Conservation (phyloP, 2,329 filamentous ascomycete species). For the Zelopaecilomyces penicillatus region DNA sequence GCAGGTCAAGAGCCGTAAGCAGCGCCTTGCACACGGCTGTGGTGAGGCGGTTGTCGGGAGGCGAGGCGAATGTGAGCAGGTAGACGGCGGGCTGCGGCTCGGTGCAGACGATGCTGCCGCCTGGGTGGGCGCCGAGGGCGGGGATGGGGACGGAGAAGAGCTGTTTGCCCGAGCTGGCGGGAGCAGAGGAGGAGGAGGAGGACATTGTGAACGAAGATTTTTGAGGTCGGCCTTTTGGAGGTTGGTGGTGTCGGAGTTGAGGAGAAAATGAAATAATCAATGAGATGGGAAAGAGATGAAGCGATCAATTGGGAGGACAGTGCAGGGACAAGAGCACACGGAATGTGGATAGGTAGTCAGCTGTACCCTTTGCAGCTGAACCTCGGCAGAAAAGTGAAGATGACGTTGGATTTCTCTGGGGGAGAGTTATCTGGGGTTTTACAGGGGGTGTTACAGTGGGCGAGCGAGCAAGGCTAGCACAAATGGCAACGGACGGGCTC, state of each 20-base stretch:
- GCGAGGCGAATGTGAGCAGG: constrained; percentile 61
- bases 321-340: too few species aligned
- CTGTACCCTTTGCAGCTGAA: too few species aligned
- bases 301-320: not conserved
- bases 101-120: constrained; percentile 55
- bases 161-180: constrained; percentile 1
- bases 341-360: too few species aligned
- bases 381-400: too few species aligned
- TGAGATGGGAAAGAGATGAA: not conserved
- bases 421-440: too few species aligned
- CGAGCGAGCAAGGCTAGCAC: too few species aligned
- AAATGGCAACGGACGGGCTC: too few species aligned
- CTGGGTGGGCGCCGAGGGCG: constrained; percentile 33
- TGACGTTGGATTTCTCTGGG: too few species aligned
- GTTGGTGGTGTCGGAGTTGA: not conserved
- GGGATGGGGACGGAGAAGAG: constrained; percentile 46
- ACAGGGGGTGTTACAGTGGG: too few species aligned
- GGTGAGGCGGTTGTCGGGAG: constrained; percentile 69
- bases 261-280: too few species aligned
- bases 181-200: not conserved
- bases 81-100: constrained; percentile 55
- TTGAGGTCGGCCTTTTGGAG: not conserved
- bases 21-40: constrained; percentile 60
- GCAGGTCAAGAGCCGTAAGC: constrained; percentile 62
- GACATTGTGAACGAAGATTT: not conserved